A percentile compares a stretch with the other conserved stretches of the same genome.
Evolutionary conservation across 305 asterid species (phyloP).

Genomic region (Lippia alba): DNA sequence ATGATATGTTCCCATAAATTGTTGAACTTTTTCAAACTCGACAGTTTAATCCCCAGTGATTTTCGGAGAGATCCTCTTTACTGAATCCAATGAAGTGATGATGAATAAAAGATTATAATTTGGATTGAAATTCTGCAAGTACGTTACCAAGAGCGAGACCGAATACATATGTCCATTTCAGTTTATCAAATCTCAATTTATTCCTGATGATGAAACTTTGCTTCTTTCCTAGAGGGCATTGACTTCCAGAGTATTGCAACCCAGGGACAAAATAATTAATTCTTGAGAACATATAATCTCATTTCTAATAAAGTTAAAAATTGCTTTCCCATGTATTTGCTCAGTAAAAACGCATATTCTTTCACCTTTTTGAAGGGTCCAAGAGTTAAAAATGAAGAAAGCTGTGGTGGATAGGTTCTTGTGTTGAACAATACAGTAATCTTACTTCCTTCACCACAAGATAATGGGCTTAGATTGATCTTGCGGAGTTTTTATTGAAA

Average conservation of each 20-base stretch:
- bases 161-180: too few relatives aligned
- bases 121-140: not conserved
- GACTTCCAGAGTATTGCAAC: not conserved
- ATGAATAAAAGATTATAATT: not conserved
- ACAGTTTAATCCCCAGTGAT: not conserved
- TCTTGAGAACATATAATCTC: not conserved
- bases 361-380: not conserved
- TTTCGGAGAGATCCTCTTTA: not conserved
- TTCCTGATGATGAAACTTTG: not conserved
- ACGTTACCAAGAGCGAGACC: not conserved
- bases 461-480: not conserved
- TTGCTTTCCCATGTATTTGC: not conserved
- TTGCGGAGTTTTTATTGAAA: not conserved
- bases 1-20: slow-evolving; percentile 17
- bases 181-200: too few relatives aligned
- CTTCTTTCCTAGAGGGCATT: not conserved
- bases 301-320: not conserved
- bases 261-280: not conserved
- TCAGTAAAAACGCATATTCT: not conserved
- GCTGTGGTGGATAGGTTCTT: too few relatives aligned
- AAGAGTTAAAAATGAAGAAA: not conserved
- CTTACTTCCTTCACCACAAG: not conserved
- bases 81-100: not conserved
- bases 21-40: not conserved
- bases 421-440: not conserved